Base-by-base conservation (phyloP, 108 stramenopile genomes). In the Phaeodactylum tricornutum region DNA sequence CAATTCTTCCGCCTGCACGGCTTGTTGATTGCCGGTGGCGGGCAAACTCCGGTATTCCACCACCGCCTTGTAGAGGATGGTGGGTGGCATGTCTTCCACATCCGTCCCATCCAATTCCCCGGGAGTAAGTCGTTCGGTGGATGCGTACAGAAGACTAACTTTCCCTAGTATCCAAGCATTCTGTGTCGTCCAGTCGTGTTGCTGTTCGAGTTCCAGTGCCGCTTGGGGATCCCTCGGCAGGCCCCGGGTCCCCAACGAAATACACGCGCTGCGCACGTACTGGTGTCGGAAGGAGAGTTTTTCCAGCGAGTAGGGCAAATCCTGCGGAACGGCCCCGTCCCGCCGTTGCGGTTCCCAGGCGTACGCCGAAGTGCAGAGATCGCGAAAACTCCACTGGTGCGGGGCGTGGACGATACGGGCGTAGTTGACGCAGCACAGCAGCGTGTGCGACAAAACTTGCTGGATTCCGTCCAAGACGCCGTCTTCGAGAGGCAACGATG, bases 11-110 rank as follows among this genome's bases (percentile, higher is more conserved):
- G 75, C 75, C 36, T 63, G 52, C 0, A 57, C 57, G 0, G 75
- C 75, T 2, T 30, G 19, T 29, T 54, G 44, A n/a, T 68, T 71
- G 30, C 66, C 75, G 1, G 69, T 69, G 26, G 70, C 45, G 9
- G 75, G 75, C n/a, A 71, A 27, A n/a, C 55, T 66, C 11, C 62
- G 46, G 42, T 77, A 77, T 41, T 77, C 70, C 8, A 67, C 59
- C 14, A 55, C 33, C 15, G 61, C 55, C 38, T 62, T 67, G 58
- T 68, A 77, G 35, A 77, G 29, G 15, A 71, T 29, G 43, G 52
- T 50, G 29, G 55, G 49, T 11, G 58, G 62, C 9, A 57, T 60
- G 25, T 61, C 64, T 25, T 59, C 57, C 17, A 16, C 3, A 37
- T 67, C 57, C 28, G 53, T 51, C 0, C 62, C 66, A 41, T 73